Evolutionary conservation across 148 eudicot species (phyloP).

Genomic region (Rhododendron ferrugineum): DNA sequence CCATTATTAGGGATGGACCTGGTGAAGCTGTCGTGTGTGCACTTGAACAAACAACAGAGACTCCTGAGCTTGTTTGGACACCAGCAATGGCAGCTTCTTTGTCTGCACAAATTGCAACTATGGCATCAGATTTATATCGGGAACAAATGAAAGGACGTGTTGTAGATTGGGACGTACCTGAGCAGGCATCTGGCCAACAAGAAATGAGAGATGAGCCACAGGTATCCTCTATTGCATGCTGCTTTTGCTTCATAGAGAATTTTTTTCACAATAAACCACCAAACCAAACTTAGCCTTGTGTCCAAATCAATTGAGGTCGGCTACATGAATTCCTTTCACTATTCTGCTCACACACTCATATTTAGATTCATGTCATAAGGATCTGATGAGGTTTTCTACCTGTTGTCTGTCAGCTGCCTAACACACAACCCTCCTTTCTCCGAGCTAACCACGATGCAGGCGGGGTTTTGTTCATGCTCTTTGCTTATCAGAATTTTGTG

Average conservation of each 20-base stretch:
- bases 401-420: background rate
- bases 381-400: background rate
- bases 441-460: background rate
- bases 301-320: background rate
- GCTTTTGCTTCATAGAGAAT: background rate
- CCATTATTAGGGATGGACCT: conserved; percentile 91
- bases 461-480: background rate
- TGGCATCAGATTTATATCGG: conserved; percentile 81
- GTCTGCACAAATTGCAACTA: conserved; percentile 91
- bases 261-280: background rate
- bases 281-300: background rate
- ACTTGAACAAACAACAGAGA: conserved; percentile 95
- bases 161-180: conserved; percentile 99
- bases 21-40: conserved; percentile 93
- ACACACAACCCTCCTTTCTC: background rate
- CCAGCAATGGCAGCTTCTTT: conserved; percentile 99
- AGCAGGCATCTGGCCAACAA: conserved; percentile 81
- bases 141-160: conserved; percentile 96
- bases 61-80: conserved; percentile 99
- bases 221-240: conserved; percentile 36
- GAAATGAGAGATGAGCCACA: conserved; percentile 99
- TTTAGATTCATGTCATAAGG: background rate
- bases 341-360: background rate
- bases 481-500: conserved; percentile 12
- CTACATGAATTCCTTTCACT: background rate